A percentile compares a stretch with the other conserved stretches of the same genome.
These are phyloP conservation scores for Hyphodiscus hymeniophilus DNA, from an alignment of 495 filamentous ascomycete genomes.

Conservation along the genomic window DNA sequence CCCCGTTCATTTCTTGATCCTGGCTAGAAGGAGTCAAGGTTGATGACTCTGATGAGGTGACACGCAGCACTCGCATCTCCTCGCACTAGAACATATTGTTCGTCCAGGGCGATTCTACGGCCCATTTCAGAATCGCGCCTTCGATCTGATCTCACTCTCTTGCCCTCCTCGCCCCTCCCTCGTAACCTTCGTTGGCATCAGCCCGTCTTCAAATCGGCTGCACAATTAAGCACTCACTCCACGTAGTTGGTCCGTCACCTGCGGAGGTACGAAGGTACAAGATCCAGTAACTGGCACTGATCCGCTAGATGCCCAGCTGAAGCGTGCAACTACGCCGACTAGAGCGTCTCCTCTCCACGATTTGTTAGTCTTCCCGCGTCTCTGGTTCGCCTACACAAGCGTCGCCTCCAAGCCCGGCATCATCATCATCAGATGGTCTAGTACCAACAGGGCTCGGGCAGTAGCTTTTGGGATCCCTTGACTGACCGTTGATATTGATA, in stretches of 20 bases:
- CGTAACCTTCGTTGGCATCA: too few species aligned
- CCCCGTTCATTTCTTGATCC: slow-evolving; percentile 9
- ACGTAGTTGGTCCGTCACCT: neutral
- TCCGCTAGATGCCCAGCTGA: neutral
- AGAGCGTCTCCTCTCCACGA: neutral
- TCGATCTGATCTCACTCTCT: slow-evolving; percentile 1
- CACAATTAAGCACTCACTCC: neutral
- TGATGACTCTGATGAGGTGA: neutral
- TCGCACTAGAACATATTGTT: slow-evolving; percentile 12
- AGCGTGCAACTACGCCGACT: neutral
- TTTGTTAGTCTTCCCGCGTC: slow-evolving; percentile 11
- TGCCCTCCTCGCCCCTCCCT: too few species aligned
- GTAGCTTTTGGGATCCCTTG: too few species aligned
- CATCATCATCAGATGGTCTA: slow-evolving; percentile 1
- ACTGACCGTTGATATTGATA: too few species aligned
- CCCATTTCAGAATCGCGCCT: slow-evolving; percentile 1
- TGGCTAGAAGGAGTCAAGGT: too few species aligned
- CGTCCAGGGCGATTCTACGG: slow-evolving; percentile 14
- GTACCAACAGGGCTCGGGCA: too few species aligned
- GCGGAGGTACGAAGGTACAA: too few species aligned
- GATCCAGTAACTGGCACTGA: neutral
- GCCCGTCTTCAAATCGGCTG: too few species aligned
- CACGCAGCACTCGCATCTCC: too few species aligned
- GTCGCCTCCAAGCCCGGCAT: slow-evolving; percentile 5
- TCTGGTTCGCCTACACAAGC: slow-evolving; percentile 19